Conservation (phyloP, 495 filamentous ascomycete genomes). For the Aspergillus nidulans region DNA sequence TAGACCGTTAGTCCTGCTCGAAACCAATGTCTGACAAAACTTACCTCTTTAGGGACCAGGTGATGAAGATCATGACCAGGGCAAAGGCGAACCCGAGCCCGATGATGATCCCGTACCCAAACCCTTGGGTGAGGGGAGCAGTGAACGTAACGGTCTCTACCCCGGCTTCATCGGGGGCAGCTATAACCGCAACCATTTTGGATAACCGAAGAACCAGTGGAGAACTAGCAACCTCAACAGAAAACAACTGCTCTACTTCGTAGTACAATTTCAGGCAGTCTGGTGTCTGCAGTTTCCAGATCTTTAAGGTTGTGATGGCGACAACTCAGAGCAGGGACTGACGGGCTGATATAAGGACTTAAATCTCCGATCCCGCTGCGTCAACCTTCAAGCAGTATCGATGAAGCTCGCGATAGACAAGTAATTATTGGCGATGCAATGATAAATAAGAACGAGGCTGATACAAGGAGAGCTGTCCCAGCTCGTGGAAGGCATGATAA, state of each 20-base stretch:
- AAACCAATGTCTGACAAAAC: neutral
- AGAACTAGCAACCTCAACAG: neutral
- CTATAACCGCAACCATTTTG: neutral
- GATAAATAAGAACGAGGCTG: conserved; percentile 11
- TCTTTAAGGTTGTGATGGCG: neutral
- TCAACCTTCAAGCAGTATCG: neutral
- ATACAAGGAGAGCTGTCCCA: neutral
- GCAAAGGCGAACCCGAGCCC: conserved; percentile 75
- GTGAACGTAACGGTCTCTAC: conserved; percentile 23
- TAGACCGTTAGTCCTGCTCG: conserved; percentile 16
- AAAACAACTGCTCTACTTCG: neutral
- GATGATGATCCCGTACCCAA: conserved; percentile 81
- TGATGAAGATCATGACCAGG: conserved; percentile 75
- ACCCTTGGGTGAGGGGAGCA: conserved; percentile 63
- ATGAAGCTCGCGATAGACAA: neutral
- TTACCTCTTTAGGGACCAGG: conserved; percentile 68
- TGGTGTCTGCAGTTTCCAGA: neutral
- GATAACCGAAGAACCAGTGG: neutral
- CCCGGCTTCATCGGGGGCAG: conserved; percentile 13
- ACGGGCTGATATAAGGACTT: conserved; percentile 3
- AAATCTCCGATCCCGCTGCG: conserved; percentile 9
- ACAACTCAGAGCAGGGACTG: neutral
- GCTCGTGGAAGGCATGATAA: conserved; percentile 2
- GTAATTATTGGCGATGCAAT: conserved; percentile 1
- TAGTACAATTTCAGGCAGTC: neutral